Evolutionary conservation across 139 green algal species (phyloP), one percentile per base, ranked within the genome.

Genomic region (Chlamydomonas sp.): DNA sequence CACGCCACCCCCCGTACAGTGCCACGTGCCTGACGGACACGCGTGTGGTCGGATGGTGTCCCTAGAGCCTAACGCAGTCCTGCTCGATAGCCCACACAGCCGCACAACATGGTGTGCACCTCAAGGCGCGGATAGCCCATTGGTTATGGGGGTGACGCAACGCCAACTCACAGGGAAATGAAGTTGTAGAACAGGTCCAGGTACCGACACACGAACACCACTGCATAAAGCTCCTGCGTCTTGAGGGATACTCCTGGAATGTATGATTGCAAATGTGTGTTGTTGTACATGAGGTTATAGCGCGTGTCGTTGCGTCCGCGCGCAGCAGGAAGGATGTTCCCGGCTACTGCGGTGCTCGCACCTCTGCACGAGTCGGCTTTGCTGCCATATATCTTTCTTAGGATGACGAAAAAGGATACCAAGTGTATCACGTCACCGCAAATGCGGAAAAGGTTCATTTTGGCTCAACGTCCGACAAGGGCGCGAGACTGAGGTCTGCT

Each of bases 201-300:
- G 89, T 99, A 99, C 67, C 98, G 94, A 4, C 93, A 97, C 9
- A 97, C 69, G 78, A 99, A 99, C 4, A 99, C 98, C 2, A 99
- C 85, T 1, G 91, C 89, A 86, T 99, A 99, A 58, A 99, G 93
- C 92, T 99, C 97, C 88, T 99, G 98, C 0, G 98, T 99, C 86
- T 97, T 97, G 16, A 99, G 87, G 5, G 98, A 99, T 9, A 99
- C 95, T 58, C 98, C 97, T 99, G 94, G 88, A 84, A 49, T 49
- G 63, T 67, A 71, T 49, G 31, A 49, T 49, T 49, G 31, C 31
- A 49, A 49, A 49, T 49, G 31, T 49, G 31, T 49, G 31, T 49
- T 49, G 31, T 49, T 49, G 31, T 49, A 49, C 31, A 49, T 49
- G 31, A 18, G 10, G 10, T 71, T 71, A 18, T 14, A 71, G 66